Evolutionary conservation across 2,329 filamentous ascomycete genomes (phyloP), one percentile per base, ranked within the genome.

Genomic region (Mycogone perniciosa): DNA sequence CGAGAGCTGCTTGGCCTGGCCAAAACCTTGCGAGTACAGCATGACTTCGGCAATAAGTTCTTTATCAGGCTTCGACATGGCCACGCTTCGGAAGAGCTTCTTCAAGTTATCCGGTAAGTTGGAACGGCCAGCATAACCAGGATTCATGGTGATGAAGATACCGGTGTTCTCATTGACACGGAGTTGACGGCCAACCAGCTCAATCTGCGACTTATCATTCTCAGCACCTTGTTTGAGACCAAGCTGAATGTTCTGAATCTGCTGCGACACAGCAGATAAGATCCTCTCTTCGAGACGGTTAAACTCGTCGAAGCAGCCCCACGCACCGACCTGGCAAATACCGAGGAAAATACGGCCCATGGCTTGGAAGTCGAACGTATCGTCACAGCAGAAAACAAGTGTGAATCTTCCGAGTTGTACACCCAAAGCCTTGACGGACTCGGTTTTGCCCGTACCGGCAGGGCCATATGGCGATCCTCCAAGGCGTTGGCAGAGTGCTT

Each of bases 121-220:
- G 45, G 93, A 99, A 70, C 93, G 89, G 51, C 93, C 93, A 48
- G 93, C 93, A 71, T 99, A 99, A 47, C 93, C 93, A 67, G 93
- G 93, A 69, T 99, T 99, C 95, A 99, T 99, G 37, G 93, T 99
- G 67, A 99, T 99, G 75, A 99, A 99, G 66, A 99, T 93, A 60
- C 93, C 93, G 46, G 95, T 97, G 66, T 96, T 95, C 54, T 80
- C 78, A 63, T 96, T 95, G 59, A 99, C 93, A 56, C 79, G 82
- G 44, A 99, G 79, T 60, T 95, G 90, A 50, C 93, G 88, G 44
- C 92, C 92, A 48, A 97, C 88, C 20, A 99, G 77, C 67, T 99
- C 93, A 60, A 99, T 97, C 65, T 96, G 88, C 2, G 89, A 77
- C 65, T 88, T 89, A 6, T 86, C 82, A 60, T 96, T 88, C 50